Evolutionary conservation across 768 basidiomycete genomes (phyloP).

Genomic region (Lactarius pseudohatsudake): DNA sequence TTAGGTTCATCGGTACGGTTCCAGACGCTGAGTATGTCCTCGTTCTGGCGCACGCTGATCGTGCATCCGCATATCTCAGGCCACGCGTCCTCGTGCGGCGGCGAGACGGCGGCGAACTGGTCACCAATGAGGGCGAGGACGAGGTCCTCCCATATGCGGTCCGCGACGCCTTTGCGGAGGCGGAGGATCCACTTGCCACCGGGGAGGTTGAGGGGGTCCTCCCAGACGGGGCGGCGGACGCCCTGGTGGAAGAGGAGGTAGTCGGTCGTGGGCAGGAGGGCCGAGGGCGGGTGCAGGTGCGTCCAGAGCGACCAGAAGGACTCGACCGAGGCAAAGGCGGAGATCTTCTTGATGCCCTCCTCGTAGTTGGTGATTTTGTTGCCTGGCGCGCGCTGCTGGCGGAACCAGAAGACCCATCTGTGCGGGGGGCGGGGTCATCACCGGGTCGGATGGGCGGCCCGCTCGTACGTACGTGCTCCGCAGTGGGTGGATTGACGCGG

Average conservation of each 20-base stretch:
- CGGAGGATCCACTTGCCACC: slow-evolving; percentile 98
- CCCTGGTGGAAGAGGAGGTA: slow-evolving; percentile 88
- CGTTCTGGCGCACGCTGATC: slow-evolving; percentile 87
- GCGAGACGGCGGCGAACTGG: slow-evolving; percentile 73
- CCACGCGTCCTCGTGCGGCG: slow-evolving; percentile 49
- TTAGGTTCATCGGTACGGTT: slow-evolving; percentile 80
- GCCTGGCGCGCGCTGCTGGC: slow-evolving; percentile 85
- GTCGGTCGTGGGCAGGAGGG: slow-evolving; percentile 86
- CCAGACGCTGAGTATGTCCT: slow-evolving; percentile 95
- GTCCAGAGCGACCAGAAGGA: slow-evolving; percentile 96
- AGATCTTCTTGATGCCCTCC: slow-evolving; percentile 91
- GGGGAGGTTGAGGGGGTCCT: slow-evolving; percentile 82
- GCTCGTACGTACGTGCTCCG: slow-evolving; percentile 79
- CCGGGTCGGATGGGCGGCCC: background rate
- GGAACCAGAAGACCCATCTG: slow-evolving; percentile 92
- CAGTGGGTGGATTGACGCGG: slow-evolving; percentile 62
- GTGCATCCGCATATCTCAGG: slow-evolving; percentile 94
- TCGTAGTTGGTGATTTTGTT: slow-evolving; percentile 91
- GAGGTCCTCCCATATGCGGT: slow-evolving; percentile 89
- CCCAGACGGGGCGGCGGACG: slow-evolving; percentile 91
- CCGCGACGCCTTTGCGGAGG: slow-evolving; percentile 85
- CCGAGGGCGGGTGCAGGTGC: slow-evolving; percentile 83
- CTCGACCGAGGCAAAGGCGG: slow-evolving; percentile 92
- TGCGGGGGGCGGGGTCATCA: slow-evolving; percentile 1
- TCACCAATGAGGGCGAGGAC: slow-evolving; percentile 87